Conservation (phyloP, 257 asterid genomes). For the Leptodermis oblonga region DNA sequence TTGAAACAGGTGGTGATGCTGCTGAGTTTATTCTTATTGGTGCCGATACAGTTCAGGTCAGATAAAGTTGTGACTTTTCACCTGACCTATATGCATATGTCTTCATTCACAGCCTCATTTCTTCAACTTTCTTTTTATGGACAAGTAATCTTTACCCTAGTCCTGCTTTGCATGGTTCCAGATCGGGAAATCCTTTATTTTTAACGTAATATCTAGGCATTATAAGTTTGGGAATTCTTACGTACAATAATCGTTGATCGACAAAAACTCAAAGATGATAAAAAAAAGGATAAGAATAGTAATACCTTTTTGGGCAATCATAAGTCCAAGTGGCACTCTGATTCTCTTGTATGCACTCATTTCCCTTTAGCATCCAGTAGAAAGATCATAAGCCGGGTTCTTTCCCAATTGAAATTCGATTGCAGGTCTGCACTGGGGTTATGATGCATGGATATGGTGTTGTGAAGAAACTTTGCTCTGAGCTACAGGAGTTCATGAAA, state of each 20-base stretch:
- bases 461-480: slow-evolving; percentile 74
- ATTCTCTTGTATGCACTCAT: not conserved
- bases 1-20: slow-evolving; percentile 87
- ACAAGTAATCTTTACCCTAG: not conserved
- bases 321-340: not conserved
- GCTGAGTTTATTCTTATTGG: slow-evolving; percentile 98
- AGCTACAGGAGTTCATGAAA: slow-evolving; percentile 79
- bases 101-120: not conserved
- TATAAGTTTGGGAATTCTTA: not conserved
- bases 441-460: slow-evolving; percentile 96
- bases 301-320: not conserved
- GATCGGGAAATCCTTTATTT: not conserved
- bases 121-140: not conserved
- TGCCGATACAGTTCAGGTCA: slow-evolving; percentile 93
- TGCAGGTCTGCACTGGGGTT: slow-evolving; percentile 88
- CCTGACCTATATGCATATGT: not conserved
- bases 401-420: not conserved
- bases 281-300: not conserved
- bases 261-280: not conserved
- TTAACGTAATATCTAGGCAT: not conserved
- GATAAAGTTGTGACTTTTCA: slow-evolving; percentile 8
- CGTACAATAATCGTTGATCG: not conserved
- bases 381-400: not conserved
- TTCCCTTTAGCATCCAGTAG: not conserved
- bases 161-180: not conserved